Base-by-base conservation (phyloP, 495 filamentous ascomycete genomes). In the Podospora conica region DNA sequence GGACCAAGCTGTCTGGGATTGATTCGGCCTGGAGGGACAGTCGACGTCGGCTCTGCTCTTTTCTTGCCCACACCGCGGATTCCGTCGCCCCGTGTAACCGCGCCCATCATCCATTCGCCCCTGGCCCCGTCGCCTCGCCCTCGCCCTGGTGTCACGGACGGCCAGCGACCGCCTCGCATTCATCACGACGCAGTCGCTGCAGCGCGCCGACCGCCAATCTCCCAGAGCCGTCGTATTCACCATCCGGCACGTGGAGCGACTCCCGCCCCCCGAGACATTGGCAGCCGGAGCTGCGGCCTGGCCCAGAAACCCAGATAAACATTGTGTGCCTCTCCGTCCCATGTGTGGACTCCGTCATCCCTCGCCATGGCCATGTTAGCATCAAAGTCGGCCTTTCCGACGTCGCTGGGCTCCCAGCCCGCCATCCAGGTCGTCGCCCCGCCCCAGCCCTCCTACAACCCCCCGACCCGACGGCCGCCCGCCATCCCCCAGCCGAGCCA, bases 351-450 rank as follows among this genome's bases (percentile, higher is more conserved):
- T 54, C 69, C 64, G 63, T 55, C 20, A 65, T 28, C 40, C 63
- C 63, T 66, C 69, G 65, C 69, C 76, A 94, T 93, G 89, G 87
- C 89, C 65, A 92, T 96, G 86, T 79, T 98, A 73, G 92, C 95
- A 67, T 89, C 92, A 54, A 96, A 96, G 74, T 80, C 91, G 62
- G 82, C 89, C 29, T 96, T 92, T 73, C 81, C 87, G 63, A 78
- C 86, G 61, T 79, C 87, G 28, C 75, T 92, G 73, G 86, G 84
- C 69, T 81, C 81, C 65, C 79, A 85, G 67, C 68, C 77, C 67
- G 78, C 86, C 22, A 76, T 85, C 53, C 84, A 84, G 58, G 79
- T 87, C 54, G 70, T 81, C 18, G 81, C 75, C 69, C 84, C 76
- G 77, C 79, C 75, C 72, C 81, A 74, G 73, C 79, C 72, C 82